Base-by-base conservation (phyloP, 768 basidiomycete species). In the Termitomyces sp. region DNA sequence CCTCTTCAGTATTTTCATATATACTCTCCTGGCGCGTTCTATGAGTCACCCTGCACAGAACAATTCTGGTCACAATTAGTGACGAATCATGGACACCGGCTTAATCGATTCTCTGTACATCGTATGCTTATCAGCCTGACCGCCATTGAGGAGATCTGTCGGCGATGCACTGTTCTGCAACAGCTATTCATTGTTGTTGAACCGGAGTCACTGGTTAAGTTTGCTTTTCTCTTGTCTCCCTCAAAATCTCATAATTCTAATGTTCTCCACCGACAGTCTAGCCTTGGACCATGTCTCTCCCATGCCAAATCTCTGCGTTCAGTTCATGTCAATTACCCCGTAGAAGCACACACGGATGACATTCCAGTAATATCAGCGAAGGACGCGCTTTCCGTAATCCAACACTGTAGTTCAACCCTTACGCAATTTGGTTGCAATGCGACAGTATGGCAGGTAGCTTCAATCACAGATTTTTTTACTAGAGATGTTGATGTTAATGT, bases 341-440 rank as follows among this genome's bases (percentile, higher is more conserved):
- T 71, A 16, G 71, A 73, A 61, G 68, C 65, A 45, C 58, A 59
- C 8, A 49, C 58, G 2, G 68, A 72, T 29, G 63, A 60, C 10
- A 63, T 63, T 9, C 69, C 74, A 2, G 63, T 76, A 13, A 64
- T 80, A 3, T 65, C 60, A 6, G 62, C 64, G 3, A 60, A 68
- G 13, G 73, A 76, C 28, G 81, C 78, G 9, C 60, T 80, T 42
- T 66, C 67, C 5, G 74, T 91, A 26, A 76, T 79, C 15, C 72
- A 70, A 4, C 70, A 73, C 22, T 87, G 86, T 65, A 74, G 76
- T 34, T 64, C 80, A 9, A 79, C 76, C 4, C 70, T 91, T 41
- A 68, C 68, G 22, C 83, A 85, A 57, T 80, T 92, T 60, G 90
- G 90, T 4, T 85, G 83, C 62, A 85, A 85, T 65, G 82, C 84